phyloP scores from a whole-genome alignment of 352 stramenopile species.

The Phytopythium chamaehyphon region DNA sequence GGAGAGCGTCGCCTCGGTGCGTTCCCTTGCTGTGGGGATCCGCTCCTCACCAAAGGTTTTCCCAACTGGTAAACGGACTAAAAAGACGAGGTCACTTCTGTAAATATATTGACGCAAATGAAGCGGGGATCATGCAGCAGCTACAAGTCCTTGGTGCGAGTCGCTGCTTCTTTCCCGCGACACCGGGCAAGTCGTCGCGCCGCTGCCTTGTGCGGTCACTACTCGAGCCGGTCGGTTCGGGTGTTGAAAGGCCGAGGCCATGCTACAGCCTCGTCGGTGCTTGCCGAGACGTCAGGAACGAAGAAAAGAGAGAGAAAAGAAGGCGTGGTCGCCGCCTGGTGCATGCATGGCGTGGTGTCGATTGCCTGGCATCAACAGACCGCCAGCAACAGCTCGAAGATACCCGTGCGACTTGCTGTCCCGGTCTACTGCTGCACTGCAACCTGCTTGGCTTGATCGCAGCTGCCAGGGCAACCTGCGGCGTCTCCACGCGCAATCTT shows the following conservation, averaged over 20 bases:
- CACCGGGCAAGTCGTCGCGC: too few species aligned
- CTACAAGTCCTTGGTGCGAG: too few species aligned
- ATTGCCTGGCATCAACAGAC: not conserved
- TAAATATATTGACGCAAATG: not conserved
- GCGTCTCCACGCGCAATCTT: conserved; percentile 6
- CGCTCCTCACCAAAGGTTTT: too few species aligned
- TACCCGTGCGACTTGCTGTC: not conserved
- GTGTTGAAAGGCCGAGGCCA: not conserved
- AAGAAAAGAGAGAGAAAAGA: not conserved
- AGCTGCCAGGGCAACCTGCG: not conserved
- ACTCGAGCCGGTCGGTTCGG: too few species aligned
- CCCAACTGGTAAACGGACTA: too few species aligned
- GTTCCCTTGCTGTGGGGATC: too few species aligned
- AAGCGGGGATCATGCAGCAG: too few species aligned
- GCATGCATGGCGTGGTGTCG: too few species aligned
- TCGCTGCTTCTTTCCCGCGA: too few species aligned
- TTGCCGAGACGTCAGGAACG: conserved; percentile 3
- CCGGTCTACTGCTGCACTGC: conserved; percentile 1
- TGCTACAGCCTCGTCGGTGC: not conserved
- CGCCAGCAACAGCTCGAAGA: not conserved
- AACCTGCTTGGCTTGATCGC: conserved; percentile 2
- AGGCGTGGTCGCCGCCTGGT: too few species aligned
- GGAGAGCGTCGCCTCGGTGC: too few species aligned
- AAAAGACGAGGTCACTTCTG: not conserved
- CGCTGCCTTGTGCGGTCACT: too few species aligned